Evolutionary conservation across 164 flowering plant genomes (phyloP).

Genomic region (Annona cherimola): DNA sequence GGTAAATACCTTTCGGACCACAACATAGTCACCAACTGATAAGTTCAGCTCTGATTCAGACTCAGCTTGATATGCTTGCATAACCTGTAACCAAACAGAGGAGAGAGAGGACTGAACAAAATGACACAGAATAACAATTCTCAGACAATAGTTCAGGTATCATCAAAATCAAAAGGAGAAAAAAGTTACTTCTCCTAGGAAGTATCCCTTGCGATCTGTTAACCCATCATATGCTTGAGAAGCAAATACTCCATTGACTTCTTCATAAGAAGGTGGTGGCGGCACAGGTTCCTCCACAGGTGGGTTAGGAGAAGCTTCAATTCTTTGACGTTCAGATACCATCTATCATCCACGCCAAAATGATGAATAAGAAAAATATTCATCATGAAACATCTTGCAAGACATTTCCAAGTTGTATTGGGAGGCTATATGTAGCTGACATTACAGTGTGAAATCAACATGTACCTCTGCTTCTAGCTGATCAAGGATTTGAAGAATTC

Average conservation of each 20-base stretch:
- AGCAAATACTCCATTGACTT: conserved; percentile 51
- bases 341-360: conserved; percentile 37
- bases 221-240: conserved; percentile 44
- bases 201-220: conserved; percentile 59
- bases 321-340: conserved; percentile 65
- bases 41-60: conserved; percentile 78
- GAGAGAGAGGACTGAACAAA: background rate
- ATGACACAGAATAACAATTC: background rate
- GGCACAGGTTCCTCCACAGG: conserved; percentile 39
- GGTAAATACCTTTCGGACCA: conserved; percentile 72
- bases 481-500: conserved; percentile 76
- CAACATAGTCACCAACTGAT: conserved; percentile 77
- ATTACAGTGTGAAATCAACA: background rate
- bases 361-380: background rate
- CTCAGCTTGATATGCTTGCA: conserved; percentile 71
- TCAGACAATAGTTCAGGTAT: background rate
- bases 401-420: background rate
- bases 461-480: conserved; percentile 83
- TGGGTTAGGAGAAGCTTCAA: conserved; percentile 67
- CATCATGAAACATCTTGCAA: conserved; percentile 3
- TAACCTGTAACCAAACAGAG: conserved; percentile 39
- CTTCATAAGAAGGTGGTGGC: conserved; percentile 79
- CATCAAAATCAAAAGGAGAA: background rate
- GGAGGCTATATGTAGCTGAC: background rate
- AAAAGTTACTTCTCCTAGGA: conserved; percentile 69